phyloP scores from a whole-genome alignment of 257 asterid species.

The Nicotiana obtusifolia region DNA sequence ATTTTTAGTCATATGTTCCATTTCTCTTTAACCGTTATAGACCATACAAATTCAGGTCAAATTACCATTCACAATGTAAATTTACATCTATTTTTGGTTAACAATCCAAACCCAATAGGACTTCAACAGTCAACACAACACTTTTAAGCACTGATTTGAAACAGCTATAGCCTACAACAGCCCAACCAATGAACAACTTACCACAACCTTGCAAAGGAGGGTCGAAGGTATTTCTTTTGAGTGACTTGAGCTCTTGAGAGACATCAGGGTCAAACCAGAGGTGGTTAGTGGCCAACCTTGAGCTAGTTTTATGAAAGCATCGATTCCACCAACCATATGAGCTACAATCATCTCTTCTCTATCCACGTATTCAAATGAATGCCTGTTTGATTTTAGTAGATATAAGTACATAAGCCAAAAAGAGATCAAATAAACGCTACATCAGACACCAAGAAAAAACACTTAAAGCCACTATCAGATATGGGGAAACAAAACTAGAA shows the following conservation, averaged over 20 bases:
- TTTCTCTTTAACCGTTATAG: background rate
- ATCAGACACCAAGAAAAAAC: too few relatives aligned
- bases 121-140: background rate
- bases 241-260: slow-evolving; percentile 66
- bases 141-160: background rate
- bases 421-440: too few relatives aligned
- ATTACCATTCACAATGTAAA: background rate
- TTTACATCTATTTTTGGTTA: background rate
- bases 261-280: slow-evolving; percentile 47
- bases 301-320: slow-evolving; percentile 72
- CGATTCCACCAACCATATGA: slow-evolving; percentile 73
- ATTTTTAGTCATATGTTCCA: background rate
- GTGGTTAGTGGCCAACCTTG: slow-evolving; percentile 85
- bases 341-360: slow-evolving; percentile 68
- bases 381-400: slow-evolving; percentile 36
- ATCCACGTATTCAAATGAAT: slow-evolving; percentile 73
- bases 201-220: slow-evolving; percentile 74
- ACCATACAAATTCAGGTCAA: background rate
- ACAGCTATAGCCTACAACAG: background rate
- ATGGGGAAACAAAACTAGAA: too few relatives aligned
- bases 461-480: too few relatives aligned
- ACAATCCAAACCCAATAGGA: background rate
- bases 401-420: background rate
- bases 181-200: slow-evolving; percentile 25
- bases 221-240: slow-evolving; percentile 53